Evolutionary conservation across 192 early-diverging fungal genomes (phyloP), one percentile per base, ranked within the genome.

Genomic region (Fimicolochytrium jonesii): DNA sequence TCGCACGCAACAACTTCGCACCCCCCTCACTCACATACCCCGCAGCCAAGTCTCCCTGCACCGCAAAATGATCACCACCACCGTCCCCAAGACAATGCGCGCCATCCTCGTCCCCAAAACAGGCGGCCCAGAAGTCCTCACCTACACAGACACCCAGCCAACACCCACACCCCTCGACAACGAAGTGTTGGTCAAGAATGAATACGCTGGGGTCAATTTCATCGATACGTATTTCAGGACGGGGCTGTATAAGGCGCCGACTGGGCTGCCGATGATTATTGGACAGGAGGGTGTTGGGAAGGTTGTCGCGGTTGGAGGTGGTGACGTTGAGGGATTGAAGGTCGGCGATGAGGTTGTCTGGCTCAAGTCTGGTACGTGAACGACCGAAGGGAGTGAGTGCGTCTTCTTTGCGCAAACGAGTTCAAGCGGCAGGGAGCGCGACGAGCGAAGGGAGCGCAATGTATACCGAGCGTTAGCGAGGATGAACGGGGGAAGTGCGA

Each of bases 211-310:
- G 4, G 81, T 97, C 36, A 97, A 94, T 75, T 91, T 85, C 44
- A 91, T 94, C 54, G 94, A 94, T 69, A 94, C 85, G 0, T 92
- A 92, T 69, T 89, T 89, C 48, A 85, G 92, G 47, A 76, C 76
- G 17, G 92, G 92, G 32, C 71, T 90, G 5, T 92, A 93, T 62
- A 77, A 76, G 34, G 48, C 83, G 15, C 52, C 78, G 3, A n/a
- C n/a, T n/a, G 17, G 37, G 4, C 62, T 87, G 1, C 90, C 90
- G 4, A 79, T 78, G 32, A 76, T 81, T 44, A 70, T 87, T 25
- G 93, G 93, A 26, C 73, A 76, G 3, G 94, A 97, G 73, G 92
- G 74, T 10, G 70, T 88, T 3, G 94, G 92, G 46, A 72, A 86
- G 37, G 86, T 97, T 9, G 83, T 81, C 31, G 81, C 84, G 32